Conservation (phyloP, 2,329 filamentous ascomycete genomes). For the Alternaria burnsii region DNA sequence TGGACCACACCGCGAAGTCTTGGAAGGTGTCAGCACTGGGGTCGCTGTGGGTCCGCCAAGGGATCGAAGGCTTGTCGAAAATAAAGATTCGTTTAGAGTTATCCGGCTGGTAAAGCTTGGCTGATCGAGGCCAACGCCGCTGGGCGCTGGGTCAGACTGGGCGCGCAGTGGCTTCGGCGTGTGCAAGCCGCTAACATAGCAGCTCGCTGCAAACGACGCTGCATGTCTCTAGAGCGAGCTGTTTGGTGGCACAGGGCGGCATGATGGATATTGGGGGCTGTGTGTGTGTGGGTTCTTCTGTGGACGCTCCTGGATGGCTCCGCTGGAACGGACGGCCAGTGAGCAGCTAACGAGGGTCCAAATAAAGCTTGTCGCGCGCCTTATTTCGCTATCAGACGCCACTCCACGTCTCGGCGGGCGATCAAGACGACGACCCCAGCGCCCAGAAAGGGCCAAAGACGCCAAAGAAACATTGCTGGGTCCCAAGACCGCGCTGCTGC, state of each 20-base stretch:
- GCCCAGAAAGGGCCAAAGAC: slow-evolving; percentile 40
- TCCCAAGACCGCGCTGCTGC: slow-evolving; percentile 24
- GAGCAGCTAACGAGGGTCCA: slow-evolving; percentile 43
- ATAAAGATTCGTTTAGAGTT: slow-evolving; percentile 48
- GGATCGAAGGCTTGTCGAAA: slow-evolving; percentile 45
- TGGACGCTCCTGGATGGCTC: slow-evolving; percentile 12
- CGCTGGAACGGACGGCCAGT: slow-evolving; percentile 23
- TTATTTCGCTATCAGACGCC: slow-evolving; percentile 49
- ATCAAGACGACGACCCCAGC: slow-evolving; percentile 43
- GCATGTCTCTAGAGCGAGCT: not conserved
- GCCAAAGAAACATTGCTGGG: slow-evolving; percentile 28
- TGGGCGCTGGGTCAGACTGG: slow-evolving; percentile 29
- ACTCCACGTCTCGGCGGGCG: slow-evolving; percentile 47
- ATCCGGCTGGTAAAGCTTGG: slow-evolving; percentile 42
- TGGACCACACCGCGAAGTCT: slow-evolving; percentile 23
- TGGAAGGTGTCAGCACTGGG: slow-evolving; percentile 39
- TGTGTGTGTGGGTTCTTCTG: not conserved
- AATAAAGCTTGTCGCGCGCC: slow-evolving; percentile 51
- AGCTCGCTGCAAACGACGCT: not conserved
- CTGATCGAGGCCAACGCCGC: slow-evolving; percentile 31
- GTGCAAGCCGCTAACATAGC: not conserved
- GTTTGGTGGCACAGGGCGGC: not conserved
- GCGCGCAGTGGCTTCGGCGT: slow-evolving; percentile 17
- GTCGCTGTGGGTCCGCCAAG: slow-evolving; percentile 35
- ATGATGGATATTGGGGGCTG: slow-evolving; percentile 7